Evolutionary conservation across 306 rosid genomes (phyloP), one percentile per base, ranked within the genome.

Genomic region (Lupinus albus): DNA sequence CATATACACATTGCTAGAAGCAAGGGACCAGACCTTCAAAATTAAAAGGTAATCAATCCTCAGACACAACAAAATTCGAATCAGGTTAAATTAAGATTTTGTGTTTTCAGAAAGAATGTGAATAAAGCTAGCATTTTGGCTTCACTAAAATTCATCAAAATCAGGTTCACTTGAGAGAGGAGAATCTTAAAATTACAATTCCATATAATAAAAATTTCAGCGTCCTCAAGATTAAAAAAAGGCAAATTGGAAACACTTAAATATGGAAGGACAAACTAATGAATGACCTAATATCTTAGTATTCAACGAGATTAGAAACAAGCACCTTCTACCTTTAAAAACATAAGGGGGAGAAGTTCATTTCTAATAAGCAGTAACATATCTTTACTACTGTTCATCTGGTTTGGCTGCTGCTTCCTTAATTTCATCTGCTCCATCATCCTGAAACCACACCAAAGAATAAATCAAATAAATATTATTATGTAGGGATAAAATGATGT

Each of bases 341-440:
- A 88, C 87, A 85, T 84, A 82, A 66, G 44, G 84, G 71, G 92
- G 93, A 87, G 92, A 88, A 86, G 85, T 71, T 70, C 80, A 76
- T 77, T 60, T 79, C 84, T 86, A 83, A 80, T 54, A 52, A 33
- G 75, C 64, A 69, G 81, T 44, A 77, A 64, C 64, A 8, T 59
- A 47, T 36, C 32, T 85, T 86, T 75, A 76, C 84, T 89, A 82
- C 82, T 93, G 84, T 46, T 91, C 95, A 8, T 82, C 88, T 0
- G 63, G 68, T 79, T 92, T 89, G 8, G 96, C 78, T 36, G 96
- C 80, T 49, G 92, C 90, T 84, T 90, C 97, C 85, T 94, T 90
- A 63, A 94, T 91, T 81, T 94, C 99, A 67, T 94, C 99, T 0
- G 92, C 91, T 7, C 92, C 99, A 67, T 94, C 99, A 65, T 94